phyloP scores from a whole-genome alignment of 805 yeast genomes.

The Candida jianshihensis region DNA sequence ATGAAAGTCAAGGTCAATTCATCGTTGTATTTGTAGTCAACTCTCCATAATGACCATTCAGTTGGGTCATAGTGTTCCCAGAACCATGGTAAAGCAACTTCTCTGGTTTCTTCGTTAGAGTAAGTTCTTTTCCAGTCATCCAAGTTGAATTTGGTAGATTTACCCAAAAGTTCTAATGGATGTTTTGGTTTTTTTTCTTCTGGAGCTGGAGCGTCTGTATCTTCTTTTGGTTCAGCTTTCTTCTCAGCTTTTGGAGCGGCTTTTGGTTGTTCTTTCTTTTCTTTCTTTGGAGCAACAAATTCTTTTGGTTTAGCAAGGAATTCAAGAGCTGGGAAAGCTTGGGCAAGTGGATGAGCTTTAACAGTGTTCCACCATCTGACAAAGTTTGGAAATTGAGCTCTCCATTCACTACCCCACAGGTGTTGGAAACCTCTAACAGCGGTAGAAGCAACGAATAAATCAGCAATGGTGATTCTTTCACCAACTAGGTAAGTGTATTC shows the following conservation, averaged over 20 bases:
- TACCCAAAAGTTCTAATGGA: constrained; percentile 83
- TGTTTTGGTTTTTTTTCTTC: constrained; percentile 79
- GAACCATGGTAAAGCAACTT: constrained; percentile 93
- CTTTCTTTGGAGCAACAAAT: constrained; percentile 69
- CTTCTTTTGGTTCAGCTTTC: constrained; percentile 34
- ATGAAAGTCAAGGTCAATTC: constrained; percentile 95
- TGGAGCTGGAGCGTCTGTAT: constrained; percentile 34
- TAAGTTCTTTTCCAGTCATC: constrained; percentile 96
- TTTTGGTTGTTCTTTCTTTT: constrained; percentile 35
- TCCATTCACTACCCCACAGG: constrained; percentile 62
- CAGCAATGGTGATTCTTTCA: constrained; percentile 62
- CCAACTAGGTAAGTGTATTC: constrained; percentile 64
- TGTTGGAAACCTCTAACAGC: constrained; percentile 47
- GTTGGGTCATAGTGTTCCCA: constrained; percentile 90
- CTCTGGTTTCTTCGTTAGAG: constrained; percentile 97
- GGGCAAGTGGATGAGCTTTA: constrained; percentile 36
- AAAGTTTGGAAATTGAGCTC: constrained; percentile 51
- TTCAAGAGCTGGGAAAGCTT: constrained; percentile 43
- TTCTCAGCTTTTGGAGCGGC: constrained; percentile 22
- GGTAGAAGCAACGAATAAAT: constrained; percentile 45
- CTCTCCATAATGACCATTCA: constrained; percentile 94
- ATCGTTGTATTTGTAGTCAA: constrained; percentile 95
- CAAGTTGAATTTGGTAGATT: constrained; percentile 53
- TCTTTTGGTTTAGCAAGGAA: constrained; percentile 62
- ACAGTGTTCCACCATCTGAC: constrained; percentile 69